Evolutionary conservation across 2,329 filamentous ascomycete genomes (phyloP), one percentile per base, ranked within the genome.

Genomic region (Alternaria alternata): DNA sequence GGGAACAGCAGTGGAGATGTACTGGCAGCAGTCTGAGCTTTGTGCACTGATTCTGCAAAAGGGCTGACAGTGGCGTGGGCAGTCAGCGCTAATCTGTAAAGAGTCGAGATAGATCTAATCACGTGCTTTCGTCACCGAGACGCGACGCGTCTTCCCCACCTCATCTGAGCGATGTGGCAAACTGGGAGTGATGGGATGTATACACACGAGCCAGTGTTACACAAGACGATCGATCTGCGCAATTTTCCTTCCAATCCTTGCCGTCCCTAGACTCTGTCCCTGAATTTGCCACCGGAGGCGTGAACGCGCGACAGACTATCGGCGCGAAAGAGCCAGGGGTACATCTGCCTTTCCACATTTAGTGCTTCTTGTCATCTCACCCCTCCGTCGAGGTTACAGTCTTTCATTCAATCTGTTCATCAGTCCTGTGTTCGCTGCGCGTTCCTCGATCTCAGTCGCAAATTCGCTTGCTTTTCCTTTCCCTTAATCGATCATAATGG

Each of bases 261-360:
- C 52, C 8, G 22, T 34, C 47, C 36, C 26, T 46, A 44, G 36
- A 60, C 22, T 28, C 34, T 57, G 39, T 54, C 53, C 43, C 53
- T 47, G 49, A 52, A 61, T 72, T 74, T 59, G 71, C 72, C 72
- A 75, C 72, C 57, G 58, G 60, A 57, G 61, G 64, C 68, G 70
- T 65, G 63, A 71, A 38, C 55, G 63, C 67, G 69, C 71, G 66
- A 66, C 65, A 49, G 60, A 65, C 65, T 55, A 55, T 73, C 62
- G 66, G 67, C 71, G 63, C 66, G 54, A 54, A 46, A 26, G 42
- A 20, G 47, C 57, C 66, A 69, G 70, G 71, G 69, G 64, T 61
- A 59, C 54, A 61, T 63, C 54, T 61, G 61, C 69, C 63, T 61
- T 70, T 62, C 57, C 32, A 57, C 34, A 28, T 43, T 55, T 66